Conservation (phyloP, 805 yeast species). For the Torulaspora maleeae region DNA sequence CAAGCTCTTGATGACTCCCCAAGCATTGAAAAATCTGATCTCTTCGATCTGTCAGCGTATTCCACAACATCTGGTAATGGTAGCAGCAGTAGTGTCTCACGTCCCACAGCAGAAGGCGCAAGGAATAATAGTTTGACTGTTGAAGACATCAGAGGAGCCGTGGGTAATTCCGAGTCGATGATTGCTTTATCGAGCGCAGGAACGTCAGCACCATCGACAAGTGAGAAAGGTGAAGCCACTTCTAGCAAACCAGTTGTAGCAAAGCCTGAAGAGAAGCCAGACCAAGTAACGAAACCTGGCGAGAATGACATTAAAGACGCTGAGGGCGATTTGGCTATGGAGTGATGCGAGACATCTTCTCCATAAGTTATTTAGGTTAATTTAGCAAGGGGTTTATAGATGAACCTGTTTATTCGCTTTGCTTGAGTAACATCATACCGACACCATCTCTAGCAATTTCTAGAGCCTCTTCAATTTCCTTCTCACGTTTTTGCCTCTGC, state of each 20-base stretch:
- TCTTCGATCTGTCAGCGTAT: constrained; percentile 10
- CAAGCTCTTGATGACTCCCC: constrained; percentile 8
- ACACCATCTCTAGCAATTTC: constrained; percentile 56
- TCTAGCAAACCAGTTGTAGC: not conserved
- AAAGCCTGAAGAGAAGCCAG: not conserved
- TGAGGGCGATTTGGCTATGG: constrained; percentile 8
- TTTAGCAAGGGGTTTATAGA: not conserved
- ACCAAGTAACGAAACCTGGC: not conserved
- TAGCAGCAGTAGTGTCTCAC: not conserved
- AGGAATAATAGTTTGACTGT: constrained; percentile 37
- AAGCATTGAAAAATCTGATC: constrained; percentile 8
- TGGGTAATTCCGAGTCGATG: constrained; percentile 43
- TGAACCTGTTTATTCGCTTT: constrained; percentile 4
- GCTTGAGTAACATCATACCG: constrained; percentile 49
- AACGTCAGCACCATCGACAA: constrained; percentile 8
- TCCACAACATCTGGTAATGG: constrained; percentile 3
- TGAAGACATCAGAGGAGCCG: constrained; percentile 53
- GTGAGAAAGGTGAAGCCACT: not conserved
- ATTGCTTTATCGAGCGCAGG: constrained; percentile 41
- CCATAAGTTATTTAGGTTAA: not conserved
- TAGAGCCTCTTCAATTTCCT: constrained; percentile 45
- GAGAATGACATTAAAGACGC: constrained; percentile 2
- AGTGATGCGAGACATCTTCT: not conserved
- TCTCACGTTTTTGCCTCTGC: constrained; percentile 42
- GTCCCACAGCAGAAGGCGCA: constrained; percentile 11